Base-by-base conservation (phyloP, 2,329 filamentous ascomycete genomes). In the Trichoderma koningii region DNA sequence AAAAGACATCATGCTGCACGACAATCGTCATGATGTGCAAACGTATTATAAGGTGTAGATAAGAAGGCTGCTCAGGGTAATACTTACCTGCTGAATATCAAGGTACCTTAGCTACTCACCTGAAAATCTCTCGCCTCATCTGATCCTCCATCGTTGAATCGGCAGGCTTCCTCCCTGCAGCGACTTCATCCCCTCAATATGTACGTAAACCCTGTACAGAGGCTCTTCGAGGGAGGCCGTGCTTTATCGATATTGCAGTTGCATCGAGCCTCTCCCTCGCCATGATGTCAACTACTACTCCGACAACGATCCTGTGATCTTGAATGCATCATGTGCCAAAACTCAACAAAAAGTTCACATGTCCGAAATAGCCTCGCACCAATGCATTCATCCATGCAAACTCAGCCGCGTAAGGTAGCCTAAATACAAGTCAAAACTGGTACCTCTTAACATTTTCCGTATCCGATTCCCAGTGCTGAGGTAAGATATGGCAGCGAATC, bases 281-380 rank as follows among this genome's bases (percentile, higher is more conserved):
- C 26, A 45, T 53, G 59, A 51, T 62, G 48, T 42, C 47, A 28
- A 28, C n/a, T 23, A 52, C 9, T 52, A 45, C 30, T 52, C 42
- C 23, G 38, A 5, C 14, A 23, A 23, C 19, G 50, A 50, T 55
- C 60, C 50, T 41, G 60, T 63, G 60, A 63, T 53, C 38, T 47
- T 1, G 21, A 14, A 64, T 45, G 34, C 62, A 26, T 64, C 53
- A 52, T 64, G 53, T 52, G 55, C 56, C 21, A 47, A 52, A 34
- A 4, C 34, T 38, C 50, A 28, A 52, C 30, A 30, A 52, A 52
- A 52, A 30, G n/a, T 14, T 47, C 45, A 23, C 53, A 21, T 38
- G 34, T 14, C 12, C 34, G 34, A 44, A 21, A 57, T 42, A 19
- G 41, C 30, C 41, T 50, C n/a, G n/a, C 17, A 9, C 14, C 21